Percentiles rank a stretch among this genome's conserved stretches.
These are phyloP conservation scores for Penicillium sp. DNA, from an alignment of 2,329 filamentous ascomycete genomes.

Conservation along the genomic window DNA sequence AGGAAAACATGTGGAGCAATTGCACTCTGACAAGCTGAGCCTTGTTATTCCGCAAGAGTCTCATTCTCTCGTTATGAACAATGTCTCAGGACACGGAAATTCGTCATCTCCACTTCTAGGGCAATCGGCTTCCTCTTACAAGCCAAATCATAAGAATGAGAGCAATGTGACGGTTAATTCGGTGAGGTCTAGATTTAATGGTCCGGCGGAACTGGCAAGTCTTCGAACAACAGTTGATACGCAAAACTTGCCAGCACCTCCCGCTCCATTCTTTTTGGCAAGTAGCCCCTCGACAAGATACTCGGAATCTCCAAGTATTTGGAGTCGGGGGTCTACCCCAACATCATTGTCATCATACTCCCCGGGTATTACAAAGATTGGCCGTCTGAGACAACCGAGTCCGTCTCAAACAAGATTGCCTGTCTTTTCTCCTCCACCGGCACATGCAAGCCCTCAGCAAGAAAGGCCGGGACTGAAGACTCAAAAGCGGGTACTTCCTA, in stretches of 20 bases:
- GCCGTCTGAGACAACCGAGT: conserved; percentile 38
- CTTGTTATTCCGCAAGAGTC: conserved; percentile 31
- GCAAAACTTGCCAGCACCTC: conserved; percentile 39
- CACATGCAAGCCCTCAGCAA: conserved; percentile 22
- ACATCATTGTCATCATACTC: conserved; percentile 53
- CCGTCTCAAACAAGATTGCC: conserved; percentile 40
- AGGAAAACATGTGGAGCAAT: conserved; percentile 34
- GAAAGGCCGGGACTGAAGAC: conserved; percentile 17
- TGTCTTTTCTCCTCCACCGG: conserved; percentile 27
- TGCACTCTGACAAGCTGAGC: conserved; percentile 30
- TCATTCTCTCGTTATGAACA: conserved; percentile 20
- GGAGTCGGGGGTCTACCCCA: conserved; percentile 50
- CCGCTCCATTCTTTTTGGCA: conserved; percentile 41
- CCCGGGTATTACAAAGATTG: conserved; percentile 44
- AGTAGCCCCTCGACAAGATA: conserved; percentile 49
- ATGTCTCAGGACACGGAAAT: conserved; percentile 11
- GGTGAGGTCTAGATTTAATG: conserved; percentile 19
- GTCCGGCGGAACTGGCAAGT: conserved; percentile 41
- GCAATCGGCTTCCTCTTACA: conserved; percentile 16
- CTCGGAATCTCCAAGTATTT: conserved; percentile 48
- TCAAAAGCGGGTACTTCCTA: conserved; percentile 15
- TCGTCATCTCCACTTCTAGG: conserved; percentile 9
- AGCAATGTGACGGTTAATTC: conserved; percentile 14
- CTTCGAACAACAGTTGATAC: conserved; percentile 38
- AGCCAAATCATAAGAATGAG: conserved; percentile 16